Base-by-base conservation (phyloP, 208 protist species). In the Giardia muris region DNA sequence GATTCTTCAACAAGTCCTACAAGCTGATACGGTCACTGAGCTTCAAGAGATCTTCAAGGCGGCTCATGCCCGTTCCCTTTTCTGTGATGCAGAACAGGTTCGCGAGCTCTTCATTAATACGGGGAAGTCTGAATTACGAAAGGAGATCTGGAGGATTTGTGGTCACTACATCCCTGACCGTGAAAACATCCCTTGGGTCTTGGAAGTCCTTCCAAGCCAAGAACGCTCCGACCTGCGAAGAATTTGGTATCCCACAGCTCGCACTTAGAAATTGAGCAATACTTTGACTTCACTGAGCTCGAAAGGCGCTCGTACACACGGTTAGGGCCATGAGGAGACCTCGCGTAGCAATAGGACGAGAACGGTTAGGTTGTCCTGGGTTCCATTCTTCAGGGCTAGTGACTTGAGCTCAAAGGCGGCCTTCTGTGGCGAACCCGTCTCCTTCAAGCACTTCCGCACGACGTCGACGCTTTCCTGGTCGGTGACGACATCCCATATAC, bases 401-500 rank as follows among this genome's bases (percentile, higher is more conserved):
- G 67, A 87, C 30, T 87, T 87, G 3, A 92, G 90, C 46, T 87
- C 90, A 1, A 1, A 10, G 48, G 90, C 90, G 67, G 90, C 90
- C 42, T 47, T 87, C 86, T 92, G 46, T 86, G 90, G 57, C 1
- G 30, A 76, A 43, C 46, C 46, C n/a, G 46, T 46, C 1, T 67
- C 90, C 67, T 87, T 87, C 3, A 67, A 57, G 1, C 2, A 2
- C 67, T 92, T 67, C 1, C 30, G 47, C 2, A 93, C 30, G 57
- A 94, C 67, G 89, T 94, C 92, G 67, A 86, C 93, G 46, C 47
- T 93, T 86, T 94, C 42, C 47, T 94, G 30, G 87, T 95, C 94
- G 10, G 67, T 89, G 45, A 95, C 0, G 0, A 95, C 57, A 90
- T 95, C 94, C 95, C 95, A 96, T n/a, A 96, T 87, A 90, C 95